phyloP scores from a whole-genome alignment of 805 yeast genomes.

The Wickerhamiella shivajii region DNA sequence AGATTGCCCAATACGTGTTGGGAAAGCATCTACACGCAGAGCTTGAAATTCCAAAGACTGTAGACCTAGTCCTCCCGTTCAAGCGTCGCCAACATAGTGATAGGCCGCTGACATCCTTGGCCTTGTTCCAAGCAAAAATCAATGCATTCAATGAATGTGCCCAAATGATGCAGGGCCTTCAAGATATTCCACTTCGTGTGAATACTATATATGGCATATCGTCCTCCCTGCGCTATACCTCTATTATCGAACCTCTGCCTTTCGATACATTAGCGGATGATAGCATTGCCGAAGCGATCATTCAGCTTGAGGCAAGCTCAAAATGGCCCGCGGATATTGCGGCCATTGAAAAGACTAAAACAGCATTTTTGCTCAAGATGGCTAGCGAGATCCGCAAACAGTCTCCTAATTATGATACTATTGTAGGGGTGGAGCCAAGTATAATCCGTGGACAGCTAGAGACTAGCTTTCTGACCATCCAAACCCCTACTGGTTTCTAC shows the following conservation, averaged over 20 bases:
- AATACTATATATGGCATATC: conserved; percentile 63
- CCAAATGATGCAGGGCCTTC: conserved; percentile 33
- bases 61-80: conserved; percentile 33
- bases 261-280: conserved; percentile 28
- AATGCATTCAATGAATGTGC: conserved; percentile 37
- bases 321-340: conserved; percentile 90
- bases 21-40: conserved; percentile 40
- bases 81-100: conserved; percentile 32
- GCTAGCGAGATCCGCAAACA: conserved; percentile 31
- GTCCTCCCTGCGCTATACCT: conserved; percentile 59
- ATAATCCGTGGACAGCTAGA: conserved; percentile 17
- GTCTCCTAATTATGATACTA: conserved; percentile 41
- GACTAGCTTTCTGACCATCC: conserved; percentile 28
- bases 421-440: conserved; percentile 47
- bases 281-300: conserved; percentile 53
- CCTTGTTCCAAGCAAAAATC: conserved; percentile 20
- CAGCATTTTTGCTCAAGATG: conserved; percentile 72
- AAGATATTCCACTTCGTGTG: conserved; percentile 53
- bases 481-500: conserved; percentile 84
- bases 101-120: conserved; percentile 33
- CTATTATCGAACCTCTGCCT: conserved; percentile 68
- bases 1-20: conserved; percentile 50
- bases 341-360: conserved; percentile 77
- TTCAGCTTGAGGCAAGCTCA: conserved; percentile 81
- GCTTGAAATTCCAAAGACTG: conserved; percentile 7